Evolutionary conservation across 1,139 yeast genomes (phyloP), one percentile per base, ranked within the genome.

Genomic region (Saccharomyces hybrid): DNA sequence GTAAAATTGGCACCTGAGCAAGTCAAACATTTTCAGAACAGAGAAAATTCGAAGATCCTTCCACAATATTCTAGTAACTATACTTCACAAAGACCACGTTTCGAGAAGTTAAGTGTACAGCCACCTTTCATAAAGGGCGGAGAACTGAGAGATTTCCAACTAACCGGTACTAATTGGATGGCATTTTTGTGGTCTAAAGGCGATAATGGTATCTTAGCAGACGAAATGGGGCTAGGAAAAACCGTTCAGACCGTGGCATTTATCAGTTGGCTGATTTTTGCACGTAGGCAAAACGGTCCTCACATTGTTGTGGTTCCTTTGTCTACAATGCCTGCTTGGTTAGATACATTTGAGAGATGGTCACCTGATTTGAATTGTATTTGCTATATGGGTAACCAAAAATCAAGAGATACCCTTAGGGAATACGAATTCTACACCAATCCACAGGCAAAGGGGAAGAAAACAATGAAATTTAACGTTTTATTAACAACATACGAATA

Each of bases 161-260:
- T 95, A 67, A 93, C 99, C 0, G 99, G 99, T 58, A 79, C 95
- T 59, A 95, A 95, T 72, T 95, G 99, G 99, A 95, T 95, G 99
- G 99, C 99, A 0, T 95, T 90, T 69, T 76, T 95, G 59, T 95
- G 99, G 99, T 88, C 97, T 2, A 81, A 97, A 68, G 89, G 93
- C 71, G 97, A 93, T 73, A 95, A 93, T 71, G 99, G 99, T 55
- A 95, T 95, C 54, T 75, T 95, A 50, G 99, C 99, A 4, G 99
- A 95, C 75, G 99, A 95, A 71, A 95, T 95, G 99, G 99, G 99
- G 55, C 78, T 95, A 55, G 99, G 99, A 63, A 93, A 93, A 71
- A 93, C 99, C 6, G 97, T 93, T 27, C 99, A 93, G 73, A 93
- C 99, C 0, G 97, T 95, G 12, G 81, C 97, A 2, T 95, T 95